Evolutionary conservation across 768 basidiomycete genomes (phyloP).

Genomic region (Hydnum rufescens): DNA sequence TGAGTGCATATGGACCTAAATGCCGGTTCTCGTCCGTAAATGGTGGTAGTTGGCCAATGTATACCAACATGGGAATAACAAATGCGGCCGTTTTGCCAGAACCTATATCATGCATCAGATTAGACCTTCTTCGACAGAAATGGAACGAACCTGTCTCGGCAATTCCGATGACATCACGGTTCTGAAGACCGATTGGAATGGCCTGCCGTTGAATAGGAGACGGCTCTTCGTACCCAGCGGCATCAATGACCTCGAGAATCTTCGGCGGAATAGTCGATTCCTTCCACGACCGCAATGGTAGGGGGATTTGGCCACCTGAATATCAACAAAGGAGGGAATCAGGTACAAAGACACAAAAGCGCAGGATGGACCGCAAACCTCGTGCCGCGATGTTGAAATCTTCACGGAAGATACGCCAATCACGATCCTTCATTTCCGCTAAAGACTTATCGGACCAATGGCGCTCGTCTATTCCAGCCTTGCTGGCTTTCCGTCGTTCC

Average conservation of each 20-base stretch:
- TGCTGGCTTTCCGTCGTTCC: conserved; percentile 64
- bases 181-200: conserved; percentile 95
- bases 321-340: background rate
- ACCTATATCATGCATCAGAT: conserved; percentile 28
- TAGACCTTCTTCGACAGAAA: background rate
- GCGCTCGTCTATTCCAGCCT: conserved; percentile 72
- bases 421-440: conserved; percentile 86
- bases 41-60: conserved; percentile 69
- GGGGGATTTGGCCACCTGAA: conserved; percentile 77
- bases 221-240: conserved; percentile 92
- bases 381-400: conserved; percentile 92
- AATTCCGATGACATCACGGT: conserved; percentile 93
- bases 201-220: conserved; percentile 95
- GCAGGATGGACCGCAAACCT: conserved; percentile 27
- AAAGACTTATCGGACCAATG: conserved; percentile 96
- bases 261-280: conserved; percentile 67
- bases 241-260: conserved; percentile 69
- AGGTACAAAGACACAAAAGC: background rate
- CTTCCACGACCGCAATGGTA: conserved; percentile 79
- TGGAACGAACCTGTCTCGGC: conserved; percentile 72
- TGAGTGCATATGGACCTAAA: conserved; percentile 81
- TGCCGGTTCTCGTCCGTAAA: conserved; percentile 88
- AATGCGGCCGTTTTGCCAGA: conserved; percentile 98
- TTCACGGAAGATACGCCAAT: conserved; percentile 98
- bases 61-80: conserved; percentile 93